Evolutionary conservation across 2,329 filamentous ascomycete genomes (phyloP), one percentile per base, ranked within the genome.

Genomic region (Sclerotinia nivalis): DNA sequence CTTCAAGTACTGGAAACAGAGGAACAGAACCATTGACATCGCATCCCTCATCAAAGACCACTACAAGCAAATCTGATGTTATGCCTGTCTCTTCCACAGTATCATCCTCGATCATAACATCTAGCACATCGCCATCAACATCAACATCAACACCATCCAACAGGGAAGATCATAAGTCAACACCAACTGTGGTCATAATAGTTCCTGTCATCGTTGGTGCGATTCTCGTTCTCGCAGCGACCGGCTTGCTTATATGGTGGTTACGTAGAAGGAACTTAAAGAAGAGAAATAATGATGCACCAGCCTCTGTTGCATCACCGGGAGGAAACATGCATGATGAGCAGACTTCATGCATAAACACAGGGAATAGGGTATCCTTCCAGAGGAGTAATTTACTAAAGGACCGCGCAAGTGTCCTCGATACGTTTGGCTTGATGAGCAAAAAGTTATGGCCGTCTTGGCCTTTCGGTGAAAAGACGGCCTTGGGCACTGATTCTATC

Each of bases 401-500:
- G 22, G 31, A 40, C 10, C 43, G 59, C 12, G 2, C 22, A 18
- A 62, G 59, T 12, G 22, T 62, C 28, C 5, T 62, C 4, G 43
- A 62, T 3, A 49, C 28, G 1, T 13, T 62, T 4, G 43, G 59
- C 6, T 34, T 49, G 1, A 49, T 28, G 2, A 28, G 49, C 6
- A 62, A 62, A 18, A 62, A 49, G 8, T 34, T 62, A 9, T 62
- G 59, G 59, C 59, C 59, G 8, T 62, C 59, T 34, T 62, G 59
- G 59, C 59, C 59, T 34, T 62, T 62, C 28, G 59, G 59, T 9
- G 59, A 62, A 12, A 62, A 49, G 28, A 45, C 31, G 12, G 31
- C 28, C 6, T 47, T 62, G 43, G 59, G 59, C 3, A 62, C 59
- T 28, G 28, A 13, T n/a, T 13, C 59, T 49, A 62, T 62, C 43